Base-by-base conservation (phyloP, 495 filamentous ascomycete genomes). In the Terfezia claveryi region DNA sequence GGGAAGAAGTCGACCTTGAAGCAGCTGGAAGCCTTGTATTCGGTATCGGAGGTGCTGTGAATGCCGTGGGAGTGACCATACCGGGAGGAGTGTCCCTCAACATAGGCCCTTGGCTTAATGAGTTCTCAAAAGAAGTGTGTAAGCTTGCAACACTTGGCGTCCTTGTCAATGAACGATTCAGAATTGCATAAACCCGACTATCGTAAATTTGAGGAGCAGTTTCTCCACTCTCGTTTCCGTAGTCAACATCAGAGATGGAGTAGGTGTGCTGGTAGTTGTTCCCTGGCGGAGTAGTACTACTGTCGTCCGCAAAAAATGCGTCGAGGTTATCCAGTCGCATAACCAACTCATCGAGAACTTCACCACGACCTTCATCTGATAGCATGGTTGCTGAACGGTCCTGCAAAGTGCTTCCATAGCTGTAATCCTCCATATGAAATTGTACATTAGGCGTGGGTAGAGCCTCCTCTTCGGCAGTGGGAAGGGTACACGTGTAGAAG, bases 261-360 rank as follows among this genome's bases (percentile, higher is more conserved):
- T 5, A 32, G 10, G 17, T 59, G 55, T 36, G 62, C 57, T 36
- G 56, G 52, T 17, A 49, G 57, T 53, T 63, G 23, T 51, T 51
- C 6, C 12, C 12, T 4, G 50, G 16, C 23, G n/a, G n/a, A 12
- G n/a, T 32, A 27, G 50, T 51, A 11, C 16, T 51, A 32, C 16
- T 51, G 23, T 51, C 50, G 23, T 51, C 50, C 55, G 93, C 87
- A 61, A 94, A 94, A 71, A 96, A 96, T 62, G 94, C 88, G 62
- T 98, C 91, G 10, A 98, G 66, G 60, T 85, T 91, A 61, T 94
- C 86, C 0, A 99, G 74, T 63, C 93, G 92, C 62, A 86, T 78
- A 23, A 91, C 82, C 17, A 95, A 77, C 58, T 94, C 87, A 44
- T 82, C 82, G 38, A 66, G 64, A 50, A 65, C 71, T 10, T 85